A percentile compares a stretch with the other conserved stretches of the same genome.
phyloP scores from a whole-genome alignment of 345 rosid species.

The Hevea brasiliensis region DNA sequence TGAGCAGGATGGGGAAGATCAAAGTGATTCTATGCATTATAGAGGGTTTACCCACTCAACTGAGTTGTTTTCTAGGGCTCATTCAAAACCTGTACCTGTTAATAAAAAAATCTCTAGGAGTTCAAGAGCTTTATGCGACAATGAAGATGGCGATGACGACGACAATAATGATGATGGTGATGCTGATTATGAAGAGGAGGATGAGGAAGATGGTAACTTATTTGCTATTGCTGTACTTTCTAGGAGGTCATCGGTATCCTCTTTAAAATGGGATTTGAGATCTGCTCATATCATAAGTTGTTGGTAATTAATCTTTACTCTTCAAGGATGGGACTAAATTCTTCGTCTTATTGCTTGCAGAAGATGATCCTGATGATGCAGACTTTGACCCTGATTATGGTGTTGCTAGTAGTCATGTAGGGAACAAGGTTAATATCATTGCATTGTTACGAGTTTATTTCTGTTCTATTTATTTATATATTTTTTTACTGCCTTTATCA shows the following conservation, averaged over 20 bases:
- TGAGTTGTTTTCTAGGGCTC: slow-evolving; percentile 54
- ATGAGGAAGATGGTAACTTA: slow-evolving; percentile 79
- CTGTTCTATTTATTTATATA: too few relatives aligned
- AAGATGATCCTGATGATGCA: slow-evolving; percentile 97
- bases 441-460: background rate
- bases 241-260: background rate
- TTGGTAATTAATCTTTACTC: slow-evolving; percentile 9
- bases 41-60: slow-evolving; percentile 52
- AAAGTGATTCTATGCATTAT: slow-evolving; percentile 66
- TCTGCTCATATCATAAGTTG: background rate
- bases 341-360: slow-evolving; percentile 51
- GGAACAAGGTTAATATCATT: slow-evolving; percentile 55
- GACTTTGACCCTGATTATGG: slow-evolving; percentile 89
- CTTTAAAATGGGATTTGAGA: background rate
- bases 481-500: background rate
- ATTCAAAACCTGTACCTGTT: slow-evolving; percentile 42
- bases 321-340: slow-evolving; percentile 14
- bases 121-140: slow-evolving; percentile 47
- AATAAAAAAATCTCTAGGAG: slow-evolving; percentile 49
- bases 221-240: slow-evolving; percentile 21
- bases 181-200: slow-evolving; percentile 80
- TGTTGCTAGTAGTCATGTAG: slow-evolving; percentile 37
- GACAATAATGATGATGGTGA: slow-evolving; percentile 48
- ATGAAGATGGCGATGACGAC: slow-evolving; percentile 35
- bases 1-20: slow-evolving; percentile 98